Evolutionary conservation across 163 green algal genomes (phyloP), one percentile per base, ranked within the genome.

Genomic region (Prototheca wickerhamii): DNA sequence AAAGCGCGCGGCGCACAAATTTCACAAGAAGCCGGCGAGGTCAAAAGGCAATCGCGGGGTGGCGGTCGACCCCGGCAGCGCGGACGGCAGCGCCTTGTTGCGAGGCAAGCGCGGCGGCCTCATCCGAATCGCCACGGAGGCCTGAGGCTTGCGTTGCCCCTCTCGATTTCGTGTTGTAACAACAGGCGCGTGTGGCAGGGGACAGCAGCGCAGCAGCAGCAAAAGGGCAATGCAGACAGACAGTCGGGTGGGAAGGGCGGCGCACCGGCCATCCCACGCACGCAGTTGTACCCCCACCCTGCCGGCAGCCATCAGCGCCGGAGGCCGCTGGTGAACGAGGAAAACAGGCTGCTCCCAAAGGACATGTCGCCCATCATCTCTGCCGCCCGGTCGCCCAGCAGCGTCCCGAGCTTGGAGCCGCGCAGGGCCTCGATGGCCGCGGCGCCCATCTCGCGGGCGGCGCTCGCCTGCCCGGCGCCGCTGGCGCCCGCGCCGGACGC

Each of bases 11-110:
- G 78, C 54, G 12, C 76, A 92, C 71, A 93, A 95, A 72, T 93
- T 94, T 50, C 80, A 95, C 32, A 93, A 93, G 67, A 94, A 94
- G 68, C 63, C 79, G n/a, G 40, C 73, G 0, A 60, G 82, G 17
- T 82, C 32, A 26, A 92, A 92, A 65, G 85, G 82, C 25, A 78
- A 64, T 25, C 55, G 61, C 34, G 79, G 71, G 4, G 20, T 76
- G 53, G 61, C 58, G 50, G 58, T 67, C 46, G 67, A 78, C 4
- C 18, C 63, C 65, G 7, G 76, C 68, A 2, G 61, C 20, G 33
- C 35, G 32, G 86, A 94, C 73, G 84, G 82, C 2, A 71, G 65
- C 1, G 68, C 70, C 4, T 53, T 88, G 33, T 33, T 25, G 12
- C 75, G 69, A 4, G 85, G 85, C 10, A 88, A 84, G 67, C 81